Conservation (phyloP, 495 filamentous ascomycete genomes). For the Penicillium taxi region DNA sequence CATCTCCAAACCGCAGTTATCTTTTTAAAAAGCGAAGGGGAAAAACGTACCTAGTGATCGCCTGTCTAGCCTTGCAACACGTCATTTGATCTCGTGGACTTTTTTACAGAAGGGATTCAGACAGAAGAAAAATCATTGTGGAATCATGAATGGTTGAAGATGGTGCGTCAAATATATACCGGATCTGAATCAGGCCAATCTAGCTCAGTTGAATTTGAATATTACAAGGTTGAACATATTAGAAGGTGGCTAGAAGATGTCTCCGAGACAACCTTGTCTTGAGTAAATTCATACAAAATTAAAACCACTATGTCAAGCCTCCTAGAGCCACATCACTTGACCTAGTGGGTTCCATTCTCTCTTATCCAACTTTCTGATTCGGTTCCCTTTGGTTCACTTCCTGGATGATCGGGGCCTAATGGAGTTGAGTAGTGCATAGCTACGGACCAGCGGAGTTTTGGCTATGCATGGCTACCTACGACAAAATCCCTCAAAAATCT, state of each 20-base stretch:
- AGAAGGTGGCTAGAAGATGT: neutral
- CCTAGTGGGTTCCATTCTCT: no score
- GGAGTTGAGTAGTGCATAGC: no score
- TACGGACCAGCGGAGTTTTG: no score
- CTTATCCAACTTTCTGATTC: no score
- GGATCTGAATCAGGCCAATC: neutral
- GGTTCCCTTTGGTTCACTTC: no score
- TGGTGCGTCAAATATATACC: neutral
- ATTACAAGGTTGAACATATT: neutral
- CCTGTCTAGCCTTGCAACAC: neutral
- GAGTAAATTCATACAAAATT: no score
- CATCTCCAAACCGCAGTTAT: neutral
- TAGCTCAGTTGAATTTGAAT: neutral
- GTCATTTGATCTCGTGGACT: constrained; percentile 1
- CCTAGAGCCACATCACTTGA: no score
- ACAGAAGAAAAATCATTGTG: neutral
- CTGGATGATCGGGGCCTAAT: no score
- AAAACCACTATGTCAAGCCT: no score
- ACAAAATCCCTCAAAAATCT: no score
- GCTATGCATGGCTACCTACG: no score
- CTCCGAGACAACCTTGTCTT: no score
- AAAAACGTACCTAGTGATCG: neutral
- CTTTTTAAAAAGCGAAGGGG: neutral
- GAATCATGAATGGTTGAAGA: constrained; percentile 1
- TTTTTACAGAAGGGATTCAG: constrained; percentile 1